Evolutionary conservation across 2,329 filamentous ascomycete species (phyloP).

Genomic region (Colletotrichum tropicale): DNA sequence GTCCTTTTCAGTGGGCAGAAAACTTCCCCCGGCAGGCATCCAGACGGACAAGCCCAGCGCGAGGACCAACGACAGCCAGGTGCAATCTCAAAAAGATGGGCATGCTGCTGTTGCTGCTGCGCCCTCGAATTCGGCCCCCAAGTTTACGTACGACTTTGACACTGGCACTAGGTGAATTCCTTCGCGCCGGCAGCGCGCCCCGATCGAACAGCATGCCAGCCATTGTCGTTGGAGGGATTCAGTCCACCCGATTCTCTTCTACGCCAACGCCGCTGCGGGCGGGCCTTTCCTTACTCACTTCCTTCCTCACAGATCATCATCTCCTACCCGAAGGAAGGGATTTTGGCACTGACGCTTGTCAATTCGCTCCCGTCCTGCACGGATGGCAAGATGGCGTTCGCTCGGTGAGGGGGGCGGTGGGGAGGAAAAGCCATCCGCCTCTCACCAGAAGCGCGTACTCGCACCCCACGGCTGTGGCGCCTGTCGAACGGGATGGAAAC

Average conservation of each 20-base stretch:
- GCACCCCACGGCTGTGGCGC: background rate
- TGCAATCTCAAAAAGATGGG: background rate
- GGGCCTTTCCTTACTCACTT: background rate
- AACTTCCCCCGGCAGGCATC: background rate
- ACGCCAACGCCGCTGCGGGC: background rate
- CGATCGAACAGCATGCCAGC: conserved; percentile 1
- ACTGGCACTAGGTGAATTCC: background rate
- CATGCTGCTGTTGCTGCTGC: background rate
- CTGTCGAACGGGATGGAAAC: background rate
- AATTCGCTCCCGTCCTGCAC: background rate
- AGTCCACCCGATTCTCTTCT: background rate
- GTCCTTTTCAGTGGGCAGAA: background rate
- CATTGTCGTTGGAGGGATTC: background rate
- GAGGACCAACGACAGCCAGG: background rate
- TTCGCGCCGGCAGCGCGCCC: conserved; percentile 3
- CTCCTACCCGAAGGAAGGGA: background rate
- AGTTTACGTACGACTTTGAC: background rate
- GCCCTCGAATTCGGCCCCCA: background rate
- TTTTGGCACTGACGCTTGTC: background rate
- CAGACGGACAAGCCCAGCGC: background rate
- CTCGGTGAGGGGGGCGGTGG: background rate
- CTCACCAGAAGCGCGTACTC: background rate
- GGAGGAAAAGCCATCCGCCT: background rate
- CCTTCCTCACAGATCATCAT: background rate
- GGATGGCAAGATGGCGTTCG: background rate